Base-by-base conservation (phyloP, 2,329 filamentous ascomycete species). In the Ceratocystiopsis sp. region DNA sequence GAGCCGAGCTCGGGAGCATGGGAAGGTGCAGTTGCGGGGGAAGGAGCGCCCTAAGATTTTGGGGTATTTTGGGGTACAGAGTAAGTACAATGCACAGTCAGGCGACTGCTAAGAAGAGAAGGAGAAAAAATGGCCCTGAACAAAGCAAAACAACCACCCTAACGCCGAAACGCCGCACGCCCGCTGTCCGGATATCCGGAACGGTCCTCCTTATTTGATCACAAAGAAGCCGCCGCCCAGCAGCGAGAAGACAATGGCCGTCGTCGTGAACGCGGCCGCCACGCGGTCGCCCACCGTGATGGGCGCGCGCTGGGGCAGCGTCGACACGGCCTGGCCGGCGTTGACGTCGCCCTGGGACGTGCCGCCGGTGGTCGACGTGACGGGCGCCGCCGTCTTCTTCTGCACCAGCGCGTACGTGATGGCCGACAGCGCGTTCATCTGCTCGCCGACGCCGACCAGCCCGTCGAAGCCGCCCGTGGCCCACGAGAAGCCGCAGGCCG, bases 401-500 rank as follows among this genome's bases (percentile, higher is more conserved):
- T 63, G 56, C 36, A 75, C 59, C 12, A 81, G 61, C 37, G 68
- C 71, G 45, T 75, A 76, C 57, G 75, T 74, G 49, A 84, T 61
- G 13, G 78, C 69, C 21, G 72, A 68, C 21, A 82, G 62, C 0
- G 75, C 77, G 51, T 71, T 77, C 69, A 84, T 80, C 64, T 83
- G 75, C 56, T 80, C 66, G 37, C 80, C 79, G 10, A 84, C 76
- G 43, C 79, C 79, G 13, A 62, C 63, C 17, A 61, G 55, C 6
- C 71, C 73, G 53, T 84, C 80, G 51, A 72, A 83, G 2, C 51
- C 55, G 5, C 57, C 59, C 17, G 57, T 60, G 18, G 69, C 69
- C 80, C 80, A 84, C 42, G 64, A 63, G 52, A 79, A 73, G n/a
- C 80, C 79, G 55, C 80, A 85, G 9, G 73, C 71, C 19, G 74